Evolutionary conservation across 768 basidiomycete genomes (phyloP).

Genomic region (Boletus tylopilopsis): DNA sequence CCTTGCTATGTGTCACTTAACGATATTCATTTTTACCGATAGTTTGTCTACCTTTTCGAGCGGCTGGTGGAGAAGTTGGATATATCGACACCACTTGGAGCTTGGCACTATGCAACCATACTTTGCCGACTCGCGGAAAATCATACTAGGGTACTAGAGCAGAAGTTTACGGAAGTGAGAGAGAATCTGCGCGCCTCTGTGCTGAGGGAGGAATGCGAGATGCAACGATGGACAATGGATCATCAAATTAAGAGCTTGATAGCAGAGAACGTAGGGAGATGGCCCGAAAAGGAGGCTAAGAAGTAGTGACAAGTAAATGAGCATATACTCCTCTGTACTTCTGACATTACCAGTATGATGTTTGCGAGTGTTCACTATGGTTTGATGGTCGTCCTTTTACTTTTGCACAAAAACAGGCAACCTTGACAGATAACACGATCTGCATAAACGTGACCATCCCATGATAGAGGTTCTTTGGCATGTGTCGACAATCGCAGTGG

Average conservation of each 20-base stretch:
- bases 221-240: constrained; percentile 1
- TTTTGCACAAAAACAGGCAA: too few species aligned
- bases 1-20: too few species aligned
- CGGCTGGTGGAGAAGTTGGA: constrained; percentile 2
- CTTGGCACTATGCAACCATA: constrained; percentile 9
- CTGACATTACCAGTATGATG: too few species aligned
- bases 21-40: neutral
- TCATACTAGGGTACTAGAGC: neutral
- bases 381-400: too few species aligned
- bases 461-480: too few species aligned
- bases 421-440: too few species aligned
- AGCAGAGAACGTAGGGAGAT: neutral
- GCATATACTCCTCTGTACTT: too few species aligned
- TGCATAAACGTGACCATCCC: too few species aligned
- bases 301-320: too few species aligned
- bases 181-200: neutral
- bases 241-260: neutral
- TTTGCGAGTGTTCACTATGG: too few species aligned
- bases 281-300: too few species aligned
- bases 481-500: too few species aligned
- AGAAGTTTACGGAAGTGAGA: neutral
- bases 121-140: constrained; percentile 6
- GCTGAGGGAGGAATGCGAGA: neutral
- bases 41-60: constrained; percentile 6
- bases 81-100: constrained; percentile 5